phyloP scores from a whole-genome alignment of 1,284 basidiomycete genomes.

The Rhodotorula sp. region DNA sequence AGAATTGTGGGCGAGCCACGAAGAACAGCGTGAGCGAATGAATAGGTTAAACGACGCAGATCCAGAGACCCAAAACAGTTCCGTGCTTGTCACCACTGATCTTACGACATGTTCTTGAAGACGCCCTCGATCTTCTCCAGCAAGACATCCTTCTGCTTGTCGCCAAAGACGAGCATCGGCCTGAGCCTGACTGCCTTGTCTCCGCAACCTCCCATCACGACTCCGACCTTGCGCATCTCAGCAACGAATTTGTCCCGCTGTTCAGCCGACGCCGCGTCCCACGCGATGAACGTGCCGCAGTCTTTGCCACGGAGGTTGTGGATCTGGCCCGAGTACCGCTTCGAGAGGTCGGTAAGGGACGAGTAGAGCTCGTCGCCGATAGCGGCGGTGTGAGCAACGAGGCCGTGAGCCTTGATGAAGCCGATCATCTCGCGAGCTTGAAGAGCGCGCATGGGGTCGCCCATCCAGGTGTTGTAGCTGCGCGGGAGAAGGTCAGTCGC shows the following conservation, averaged over 20 bases:
- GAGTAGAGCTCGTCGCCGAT: constrained; percentile 50
- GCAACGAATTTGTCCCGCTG: constrained; percentile 52
- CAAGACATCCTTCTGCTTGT: constrained; percentile 9
- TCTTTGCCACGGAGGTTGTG: constrained; percentile 52
- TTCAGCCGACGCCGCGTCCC: constrained; percentile 50
- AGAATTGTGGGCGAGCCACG: too few relatives aligned
- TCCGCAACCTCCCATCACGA: constrained; percentile 52
- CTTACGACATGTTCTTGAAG: background rate
- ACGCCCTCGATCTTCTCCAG: constrained; percentile 5
- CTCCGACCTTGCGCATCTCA: constrained; percentile 52
- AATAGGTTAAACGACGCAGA: too few relatives aligned
- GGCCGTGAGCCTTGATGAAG: constrained; percentile 48
- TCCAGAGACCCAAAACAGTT: too few relatives aligned
- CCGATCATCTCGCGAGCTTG: constrained; percentile 56
- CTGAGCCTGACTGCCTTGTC: constrained; percentile 52
- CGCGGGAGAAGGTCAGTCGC: background rate
- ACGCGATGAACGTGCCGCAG: constrained; percentile 56
- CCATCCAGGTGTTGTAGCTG: constrained; percentile 48
- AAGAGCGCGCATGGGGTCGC: constrained; percentile 55
- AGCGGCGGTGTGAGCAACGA: constrained; percentile 45
- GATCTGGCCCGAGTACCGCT: constrained; percentile 11
- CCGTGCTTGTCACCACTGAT: too few relatives aligned
- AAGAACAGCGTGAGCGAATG: too few relatives aligned
- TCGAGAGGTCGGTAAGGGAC: constrained; percentile 45
- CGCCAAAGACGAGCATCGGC: constrained; percentile 50